Evolutionary conservation across 1,139 yeast species (phyloP).

Genomic region (Suhomyces maxii): DNA sequence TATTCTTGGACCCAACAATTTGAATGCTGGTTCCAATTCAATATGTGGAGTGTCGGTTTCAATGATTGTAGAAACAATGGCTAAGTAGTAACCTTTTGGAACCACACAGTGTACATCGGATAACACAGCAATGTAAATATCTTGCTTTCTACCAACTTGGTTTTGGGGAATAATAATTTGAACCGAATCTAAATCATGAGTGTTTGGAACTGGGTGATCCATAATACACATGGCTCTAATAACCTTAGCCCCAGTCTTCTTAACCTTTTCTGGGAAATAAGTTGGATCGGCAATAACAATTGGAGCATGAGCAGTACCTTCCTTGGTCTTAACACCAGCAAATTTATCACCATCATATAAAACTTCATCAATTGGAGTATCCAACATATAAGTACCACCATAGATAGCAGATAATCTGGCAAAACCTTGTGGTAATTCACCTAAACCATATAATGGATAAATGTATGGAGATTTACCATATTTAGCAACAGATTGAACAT

Average conservation of each 20-base stretch:
- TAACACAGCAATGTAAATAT: slow-evolving; percentile 88
- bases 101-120: slow-evolving; percentile 91
- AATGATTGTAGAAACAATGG: slow-evolving; percentile 90
- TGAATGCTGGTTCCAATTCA: slow-evolving; percentile 93
- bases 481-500: slow-evolving; percentile 87
- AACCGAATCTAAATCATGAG: slow-evolving; percentile 80
- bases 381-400: slow-evolving; percentile 98
- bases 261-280: slow-evolving; percentile 89
- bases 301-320: slow-evolving; percentile 90
- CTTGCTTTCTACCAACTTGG: slow-evolving; percentile 90
- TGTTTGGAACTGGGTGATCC: slow-evolving; percentile 86
- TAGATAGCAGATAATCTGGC: slow-evolving; percentile 95
- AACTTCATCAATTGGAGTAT: slow-evolving; percentile 90
- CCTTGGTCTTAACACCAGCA: slow-evolving; percentile 84
- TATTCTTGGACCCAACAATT: slow-evolving; percentile 71
- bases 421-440: slow-evolving; percentile 98
- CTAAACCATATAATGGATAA: slow-evolving; percentile 94
- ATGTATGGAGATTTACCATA: slow-evolving; percentile 96
- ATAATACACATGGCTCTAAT: slow-evolving; percentile 94
- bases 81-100: slow-evolving; percentile 86
- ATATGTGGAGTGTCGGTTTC: slow-evolving; percentile 93
- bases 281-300: slow-evolving; percentile 97
- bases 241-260: slow-evolving; percentile 80
- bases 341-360: slow-evolving; percentile 68
- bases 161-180: slow-evolving; percentile 96